Evolutionary conservation across 345 rosid species (phyloP).

Genomic region (Gossypium raimondii): DNA sequence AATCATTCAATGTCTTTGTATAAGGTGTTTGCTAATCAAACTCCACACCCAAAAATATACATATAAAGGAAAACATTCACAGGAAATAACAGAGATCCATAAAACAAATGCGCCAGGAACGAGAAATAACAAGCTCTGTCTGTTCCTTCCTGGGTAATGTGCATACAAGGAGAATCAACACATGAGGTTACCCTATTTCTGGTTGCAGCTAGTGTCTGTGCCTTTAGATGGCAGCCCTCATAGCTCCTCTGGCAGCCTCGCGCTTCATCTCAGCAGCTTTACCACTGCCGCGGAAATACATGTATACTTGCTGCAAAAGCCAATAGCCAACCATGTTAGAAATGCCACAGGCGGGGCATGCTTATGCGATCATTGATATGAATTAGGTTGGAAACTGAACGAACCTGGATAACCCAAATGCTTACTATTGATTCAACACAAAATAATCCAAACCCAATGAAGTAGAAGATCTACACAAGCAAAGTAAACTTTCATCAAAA

Average conservation of each 20-base stretch:
- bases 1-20: background rate
- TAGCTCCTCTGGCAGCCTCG: constrained; percentile 51
- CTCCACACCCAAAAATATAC: background rate
- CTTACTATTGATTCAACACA: constrained; percentile 75
- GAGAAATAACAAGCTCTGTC: background rate
- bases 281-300: constrained; percentile 78
- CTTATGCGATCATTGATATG: background rate
- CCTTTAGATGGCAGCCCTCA: constrained; percentile 67
- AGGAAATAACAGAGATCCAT: constrained; percentile 2
- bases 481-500: background rate
- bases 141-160: background rate
- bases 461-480: constrained; percentile 69
- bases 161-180: constrained; percentile 15
- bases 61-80: constrained; percentile 6
- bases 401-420: constrained; percentile 96
- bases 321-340: background rate
- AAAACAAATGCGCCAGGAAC: background rate
- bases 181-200: background rate
- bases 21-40: background rate
- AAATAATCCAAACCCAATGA: constrained; percentile 76
- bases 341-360: background rate
- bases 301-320: constrained; percentile 60
- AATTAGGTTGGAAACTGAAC: background rate
- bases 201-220: background rate
- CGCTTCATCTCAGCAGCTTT: constrained; percentile 58